phyloP scores from a whole-genome alignment of 805 yeast genomes.

The Zygosaccharomyces siamensis region DNA sequence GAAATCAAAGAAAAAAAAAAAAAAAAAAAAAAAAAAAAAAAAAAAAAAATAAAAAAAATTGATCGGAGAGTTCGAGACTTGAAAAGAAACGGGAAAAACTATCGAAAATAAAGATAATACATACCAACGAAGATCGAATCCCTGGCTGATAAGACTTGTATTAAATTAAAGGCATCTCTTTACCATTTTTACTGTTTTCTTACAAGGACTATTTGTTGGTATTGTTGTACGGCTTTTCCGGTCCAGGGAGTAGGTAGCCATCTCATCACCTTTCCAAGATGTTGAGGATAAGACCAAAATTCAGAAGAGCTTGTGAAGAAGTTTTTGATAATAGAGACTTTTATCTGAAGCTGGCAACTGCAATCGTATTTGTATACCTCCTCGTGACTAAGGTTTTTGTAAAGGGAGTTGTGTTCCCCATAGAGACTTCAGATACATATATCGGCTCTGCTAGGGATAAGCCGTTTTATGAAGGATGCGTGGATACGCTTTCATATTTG shows the following conservation, averaged over 20 bases:
- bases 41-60: not conserved
- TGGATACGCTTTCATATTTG: conserved; percentile 40
- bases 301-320: not conserved
- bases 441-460: conserved; percentile 32
- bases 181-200: too few relatives aligned
- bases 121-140: not conserved
- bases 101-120: not conserved
- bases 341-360: not conserved
- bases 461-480: conserved; percentile 57
- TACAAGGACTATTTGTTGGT: not conserved
- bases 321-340: not conserved
- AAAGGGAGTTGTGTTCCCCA: conserved; percentile 3
- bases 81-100: not conserved
- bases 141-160: not conserved
- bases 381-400: conserved; percentile 1
- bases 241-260: not conserved
- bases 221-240: not conserved
- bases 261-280: not conserved
- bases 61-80: conserved; percentile 4
- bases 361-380: not conserved
- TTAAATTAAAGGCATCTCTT: not conserved
- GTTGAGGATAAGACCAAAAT: not conserved
- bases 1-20: not conserved
- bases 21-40: not conserved
- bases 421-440: conserved; percentile 13